Evolutionary conservation across 306 rosid species (phyloP), one percentile per base, ranked within the genome.

Genomic region (Vigna unguiculata): DNA sequence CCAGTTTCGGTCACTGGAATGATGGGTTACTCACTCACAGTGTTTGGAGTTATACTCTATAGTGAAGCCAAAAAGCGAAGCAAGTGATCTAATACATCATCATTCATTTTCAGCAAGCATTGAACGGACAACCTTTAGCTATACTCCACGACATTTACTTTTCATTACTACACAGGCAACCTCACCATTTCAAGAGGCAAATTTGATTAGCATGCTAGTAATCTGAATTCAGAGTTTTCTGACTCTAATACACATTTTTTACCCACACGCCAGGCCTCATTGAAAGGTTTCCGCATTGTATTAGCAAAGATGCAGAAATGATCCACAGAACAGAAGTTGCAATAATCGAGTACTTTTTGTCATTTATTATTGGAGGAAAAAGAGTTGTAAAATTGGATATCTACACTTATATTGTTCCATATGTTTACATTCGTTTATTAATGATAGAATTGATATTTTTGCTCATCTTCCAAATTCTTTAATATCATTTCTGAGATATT

Each of bases 1-100:
- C 99, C 99, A 9, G 99, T 96, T 2, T 96, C 99, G 0, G 98
- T 96, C 58, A 96, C 99, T n/a, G 99, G 99, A 82, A 96, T 96
- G 99, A 60, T 89, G 69, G 99, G 99, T 75, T 96, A 96, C 54
- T 17, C 93, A 1, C 99, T 96, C 53, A 92, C 99, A 54, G 99
- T 96, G 14, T 38, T 87, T 4, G 99, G 99, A 88, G 99, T 96
- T 64, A 47, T 96, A 76, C 93, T 96, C 70, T 96, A 96, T 78
- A 92, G 96, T 71, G 99, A 96, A 87, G 95, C 96, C 72, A 96
- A 96, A 90, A 96, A 96, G 79, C 81, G 97, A 91, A 92, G 92
- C 86, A 95, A 95, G 81, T 91, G 88, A 94, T 79, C 64, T 46
- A 28, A 47, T 69, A 63, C 40, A 21, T 71, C 40, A 22, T 71